Evolutionary conservation across 2,329 filamentous ascomycete species (phyloP).

Genomic region (Monilinia polystroma): DNA sequence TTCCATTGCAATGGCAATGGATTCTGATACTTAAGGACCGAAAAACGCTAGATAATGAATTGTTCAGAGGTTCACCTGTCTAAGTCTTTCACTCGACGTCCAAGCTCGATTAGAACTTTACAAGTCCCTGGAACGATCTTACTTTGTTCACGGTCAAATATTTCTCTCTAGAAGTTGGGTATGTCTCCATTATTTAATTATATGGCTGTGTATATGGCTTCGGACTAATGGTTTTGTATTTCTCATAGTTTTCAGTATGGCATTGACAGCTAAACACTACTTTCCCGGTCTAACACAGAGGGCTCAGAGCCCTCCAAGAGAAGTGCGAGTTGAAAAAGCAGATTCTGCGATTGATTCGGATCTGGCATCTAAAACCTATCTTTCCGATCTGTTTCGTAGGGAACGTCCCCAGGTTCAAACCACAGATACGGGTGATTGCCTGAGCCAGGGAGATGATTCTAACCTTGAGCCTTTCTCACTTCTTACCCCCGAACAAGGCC

Average conservation of each 20-base stretch:
- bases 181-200: background rate
- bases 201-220: too few species aligned
- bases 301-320: background rate
- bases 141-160: background rate
- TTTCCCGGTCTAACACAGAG: background rate
- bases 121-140: background rate
- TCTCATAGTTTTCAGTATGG: background rate
- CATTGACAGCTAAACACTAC: background rate
- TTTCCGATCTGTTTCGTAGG: background rate
- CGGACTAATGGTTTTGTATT: background rate
- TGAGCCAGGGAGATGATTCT: background rate
- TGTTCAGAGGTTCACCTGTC: background rate
- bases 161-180: background rate
- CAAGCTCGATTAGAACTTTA: background rate
- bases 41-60: background rate
- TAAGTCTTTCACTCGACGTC: background rate
- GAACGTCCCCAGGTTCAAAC: background rate
- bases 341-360: background rate
- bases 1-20: background rate
- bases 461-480: constrained; percentile 13
- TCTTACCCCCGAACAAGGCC: background rate
- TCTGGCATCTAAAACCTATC: constrained; percentile 8
- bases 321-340: background rate
- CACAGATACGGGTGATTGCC: background rate
- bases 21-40: background rate